Conservation (phyloP, 2,329 filamentous ascomycete species). For the Thelonectria rubi region DNA sequence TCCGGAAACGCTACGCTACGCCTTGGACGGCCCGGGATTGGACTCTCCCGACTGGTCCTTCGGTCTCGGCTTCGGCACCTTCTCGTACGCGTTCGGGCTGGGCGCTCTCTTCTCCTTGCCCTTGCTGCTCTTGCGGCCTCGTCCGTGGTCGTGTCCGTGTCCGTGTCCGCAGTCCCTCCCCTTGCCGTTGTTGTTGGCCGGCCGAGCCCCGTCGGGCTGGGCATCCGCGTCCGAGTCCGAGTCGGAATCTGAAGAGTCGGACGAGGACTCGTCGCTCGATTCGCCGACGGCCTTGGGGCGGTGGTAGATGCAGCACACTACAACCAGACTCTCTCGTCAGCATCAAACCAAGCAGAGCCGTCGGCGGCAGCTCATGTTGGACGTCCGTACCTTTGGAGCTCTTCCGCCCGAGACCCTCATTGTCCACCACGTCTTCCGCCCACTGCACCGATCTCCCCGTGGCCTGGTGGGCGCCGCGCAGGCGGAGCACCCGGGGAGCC, state of each 20-base stretch:
- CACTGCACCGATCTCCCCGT: constrained; percentile 78
- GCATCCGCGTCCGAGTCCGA: constrained; percentile 53
- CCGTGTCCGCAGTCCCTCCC: constrained; percentile 53
- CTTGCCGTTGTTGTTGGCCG: constrained; percentile 47
- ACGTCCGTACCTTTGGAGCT: constrained; percentile 88
- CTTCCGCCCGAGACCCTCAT: constrained; percentile 93
- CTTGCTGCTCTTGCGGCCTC: constrained; percentile 43
- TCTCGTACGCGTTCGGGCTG: constrained; percentile 86
- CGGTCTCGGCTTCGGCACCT: constrained; percentile 64
- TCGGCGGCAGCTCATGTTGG: neutral
- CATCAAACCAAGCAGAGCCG: neutral
- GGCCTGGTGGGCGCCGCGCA: constrained; percentile 59
- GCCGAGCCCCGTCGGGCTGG: constrained; percentile 39
- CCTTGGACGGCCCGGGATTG: constrained; percentile 19
- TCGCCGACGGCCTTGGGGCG: constrained; percentile 83
- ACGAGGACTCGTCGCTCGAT: constrained; percentile 75
- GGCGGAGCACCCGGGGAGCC: constrained; percentile 56
- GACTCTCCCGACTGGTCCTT: constrained; percentile 40
- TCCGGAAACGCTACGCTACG: constrained; percentile 23
- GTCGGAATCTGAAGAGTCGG: constrained; percentile 67
- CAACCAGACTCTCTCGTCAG: neutral
- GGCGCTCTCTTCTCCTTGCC: constrained; percentile 58
- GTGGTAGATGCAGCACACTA: constrained; percentile 99
- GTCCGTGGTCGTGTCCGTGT: constrained; percentile 44
- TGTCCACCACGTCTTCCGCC: constrained; percentile 93